phyloP scores from a whole-genome alignment of 2,329 filamentous ascomycete genomes.

The Aspergillus quadrilineatus region DNA sequence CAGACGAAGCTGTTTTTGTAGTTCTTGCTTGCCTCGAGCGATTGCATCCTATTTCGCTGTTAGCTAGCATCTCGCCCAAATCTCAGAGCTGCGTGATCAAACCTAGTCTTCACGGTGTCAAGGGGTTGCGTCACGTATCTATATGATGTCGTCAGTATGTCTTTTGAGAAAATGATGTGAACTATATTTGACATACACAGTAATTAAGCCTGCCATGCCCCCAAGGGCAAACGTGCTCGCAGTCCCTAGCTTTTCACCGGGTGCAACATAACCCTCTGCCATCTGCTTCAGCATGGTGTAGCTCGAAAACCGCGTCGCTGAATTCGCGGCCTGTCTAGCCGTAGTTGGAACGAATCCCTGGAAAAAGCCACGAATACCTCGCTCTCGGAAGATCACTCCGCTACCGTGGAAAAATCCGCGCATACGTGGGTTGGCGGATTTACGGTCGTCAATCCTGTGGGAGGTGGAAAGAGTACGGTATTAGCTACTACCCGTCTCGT shows the following conservation, averaged over 20 bases:
- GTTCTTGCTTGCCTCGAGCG: slow-evolving; percentile 73
- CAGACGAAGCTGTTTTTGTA: slow-evolving; percentile 91
- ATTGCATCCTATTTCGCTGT: slow-evolving; percentile 72
- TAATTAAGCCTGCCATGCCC: slow-evolving; percentile 83
- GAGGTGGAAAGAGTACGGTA: slow-evolving; percentile 5
- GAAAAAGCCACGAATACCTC: slow-evolving; percentile 89
- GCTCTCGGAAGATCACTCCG: slow-evolving; percentile 80
- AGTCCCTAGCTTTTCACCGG: slow-evolving; percentile 89
- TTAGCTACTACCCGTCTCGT: neutral
- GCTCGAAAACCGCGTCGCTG: slow-evolving; percentile 82
- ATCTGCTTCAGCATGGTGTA: slow-evolving; percentile 90
- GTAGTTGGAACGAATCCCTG: slow-evolving; percentile 96
- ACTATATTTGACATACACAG: slow-evolving; percentile 58
- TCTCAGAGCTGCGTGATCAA: slow-evolving; percentile 3
- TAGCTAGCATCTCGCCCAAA: slow-evolving; percentile 5
- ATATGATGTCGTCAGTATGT: slow-evolving; percentile 9
- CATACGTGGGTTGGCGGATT: slow-evolving; percentile 79
- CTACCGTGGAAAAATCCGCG: slow-evolving; percentile 89
- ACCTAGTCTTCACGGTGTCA: slow-evolving; percentile 89
- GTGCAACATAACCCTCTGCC: slow-evolving; percentile 86
- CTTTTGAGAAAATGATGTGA: neutral
- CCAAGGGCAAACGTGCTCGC: slow-evolving; percentile 88
- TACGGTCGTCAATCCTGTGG: slow-evolving; percentile 87
- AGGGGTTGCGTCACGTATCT: slow-evolving; percentile 64
- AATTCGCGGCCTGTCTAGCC: slow-evolving; percentile 90